These are phyloP conservation scores for Candida manassasensis DNA, from an alignment of 805 yeast genomes.

Conservation along the genomic window DNA sequence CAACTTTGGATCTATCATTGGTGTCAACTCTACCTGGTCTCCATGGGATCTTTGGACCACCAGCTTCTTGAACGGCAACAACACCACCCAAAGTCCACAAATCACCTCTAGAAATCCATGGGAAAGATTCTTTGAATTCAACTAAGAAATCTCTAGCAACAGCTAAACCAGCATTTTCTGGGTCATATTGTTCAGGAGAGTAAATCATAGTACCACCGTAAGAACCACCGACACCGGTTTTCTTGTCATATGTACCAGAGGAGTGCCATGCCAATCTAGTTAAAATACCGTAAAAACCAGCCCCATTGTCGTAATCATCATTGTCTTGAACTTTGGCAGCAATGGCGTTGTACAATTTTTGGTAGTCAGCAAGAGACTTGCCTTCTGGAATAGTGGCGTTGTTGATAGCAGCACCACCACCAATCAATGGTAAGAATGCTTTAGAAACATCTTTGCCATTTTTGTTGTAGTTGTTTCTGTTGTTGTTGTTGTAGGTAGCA, in stretches of 20 bases:
- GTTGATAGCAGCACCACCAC: slow-evolving; percentile 23
- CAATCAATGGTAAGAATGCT: slow-evolving; percentile 11
- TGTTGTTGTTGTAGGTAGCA: slow-evolving; percentile 10
- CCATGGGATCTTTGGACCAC: slow-evolving; percentile 79
- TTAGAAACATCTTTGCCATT: slow-evolving; percentile 1
- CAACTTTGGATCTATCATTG: slow-evolving; percentile 43
- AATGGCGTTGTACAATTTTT: slow-evolving; percentile 65
- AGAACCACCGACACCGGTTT: slow-evolving; percentile 29
- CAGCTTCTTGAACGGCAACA: slow-evolving; percentile 70
- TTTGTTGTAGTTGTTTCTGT: slow-evolving; percentile 6
- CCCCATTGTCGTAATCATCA: slow-evolving; percentile 32
- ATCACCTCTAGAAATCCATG: slow-evolving; percentile 77
- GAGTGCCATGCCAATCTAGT: slow-evolving; percentile 38
- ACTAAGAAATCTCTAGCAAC: slow-evolving; percentile 53
- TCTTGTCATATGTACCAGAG: slow-evolving; percentile 27
- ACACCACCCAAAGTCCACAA: slow-evolving; percentile 78
- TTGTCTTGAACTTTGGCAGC: slow-evolving; percentile 53
- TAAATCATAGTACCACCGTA: slow-evolving; percentile 35
- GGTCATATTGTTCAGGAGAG: slow-evolving; percentile 28
- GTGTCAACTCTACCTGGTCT: slow-evolving; percentile 74
- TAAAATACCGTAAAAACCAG: slow-evolving; percentile 35
- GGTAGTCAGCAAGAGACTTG: slow-evolving; percentile 50
- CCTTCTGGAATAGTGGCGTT: slow-evolving; percentile 33
- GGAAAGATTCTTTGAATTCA: slow-evolving; percentile 51
- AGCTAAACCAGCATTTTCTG: slow-evolving; percentile 58